phyloP scores from a whole-genome alignment of 257 asterid genomes.

The Nyctanthes arbortristis region DNA sequence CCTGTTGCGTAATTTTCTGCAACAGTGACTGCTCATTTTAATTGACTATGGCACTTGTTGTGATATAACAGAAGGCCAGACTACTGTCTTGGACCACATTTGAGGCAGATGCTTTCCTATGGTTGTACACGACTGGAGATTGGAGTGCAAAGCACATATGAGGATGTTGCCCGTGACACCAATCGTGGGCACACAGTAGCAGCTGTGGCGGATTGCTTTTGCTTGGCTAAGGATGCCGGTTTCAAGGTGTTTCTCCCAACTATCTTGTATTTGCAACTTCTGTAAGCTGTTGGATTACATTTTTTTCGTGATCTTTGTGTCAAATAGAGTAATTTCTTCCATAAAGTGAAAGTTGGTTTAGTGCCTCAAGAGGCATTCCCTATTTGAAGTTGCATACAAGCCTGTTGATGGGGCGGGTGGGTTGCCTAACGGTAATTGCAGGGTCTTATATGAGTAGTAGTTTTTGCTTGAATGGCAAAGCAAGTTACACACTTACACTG shows the following conservation, averaged over 20 bases:
- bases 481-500: background rate
- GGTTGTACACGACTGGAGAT: slow-evolving; percentile 98
- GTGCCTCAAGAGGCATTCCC: background rate
- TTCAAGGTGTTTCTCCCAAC: slow-evolving; percentile 64
- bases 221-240: slow-evolving; percentile 98
- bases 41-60: slow-evolving; percentile 27
- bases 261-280: slow-evolving; percentile 6
- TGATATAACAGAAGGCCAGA: slow-evolving; percentile 78
- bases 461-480: background rate
- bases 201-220: slow-evolving; percentile 99
- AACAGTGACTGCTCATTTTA: slow-evolving; percentile 1
- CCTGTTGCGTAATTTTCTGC: background rate
- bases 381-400: background rate
- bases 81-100: slow-evolving; percentile 97
- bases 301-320: background rate
- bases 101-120: slow-evolving; percentile 96
- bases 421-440: background rate
- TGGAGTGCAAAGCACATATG: slow-evolving; percentile 98
- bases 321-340: background rate
- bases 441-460: background rate
- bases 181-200: slow-evolving; percentile 98
- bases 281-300: slow-evolving; percentile 2
- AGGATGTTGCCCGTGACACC: slow-evolving; percentile 99
- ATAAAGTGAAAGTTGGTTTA: background rate
- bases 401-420: background rate